Evolutionary conservation across 176 grass and related monocot genomes (phyloP), one percentile per base, ranked within the genome.

Genomic region (Eragrostis curvula): DNA sequence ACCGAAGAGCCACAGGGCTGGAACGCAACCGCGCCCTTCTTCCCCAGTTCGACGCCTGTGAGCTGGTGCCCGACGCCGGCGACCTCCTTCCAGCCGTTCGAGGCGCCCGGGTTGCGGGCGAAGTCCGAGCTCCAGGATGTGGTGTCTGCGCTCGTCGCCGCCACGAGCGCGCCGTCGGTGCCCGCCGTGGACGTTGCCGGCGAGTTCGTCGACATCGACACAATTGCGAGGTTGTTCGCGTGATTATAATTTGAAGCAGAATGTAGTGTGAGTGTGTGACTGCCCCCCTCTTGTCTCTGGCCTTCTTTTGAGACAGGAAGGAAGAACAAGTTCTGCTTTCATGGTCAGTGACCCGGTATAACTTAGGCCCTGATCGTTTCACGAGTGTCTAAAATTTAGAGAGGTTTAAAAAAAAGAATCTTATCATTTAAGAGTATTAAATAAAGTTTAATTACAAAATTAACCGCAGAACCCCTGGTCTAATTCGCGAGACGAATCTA

Each of bases 241-340:
- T 46, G n/a, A 43, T 4, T 17, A 21, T 16, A 6, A 20, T 20
- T 53, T 5, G 4, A 17, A 60, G 14, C 30, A 12, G 32, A 16
- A 10, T 8, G 17, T 53, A 5, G 50, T 58, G 49, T 85, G 74
- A 78, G 40, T n/a, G n/a, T n/a, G n/a, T n/a, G n/a, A n/a, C n/a
- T n/a, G n/a, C n/a, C n/a, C 74, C 66, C 83, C 53, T 42, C 42
- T 71, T 53, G 23, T 9, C 15, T 41, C 68, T 29, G 39, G 62
- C 24, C 3, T 40, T 47, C 18, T 25, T 53, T 24, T 21, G 61
- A 30, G 16, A 79, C 56, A 53, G 83, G 75, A 79, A 68, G 55
- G 75, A 86, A 86, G 84, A 53, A 18, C 66, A 71, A 56, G 68
- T 50, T 64, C 50, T 84, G 28, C 53, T 71, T 81, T 70, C 86